Evolutionary conservation across 163 green algal genomes (phyloP).

Genomic region (Scenedesmus sp.): DNA sequence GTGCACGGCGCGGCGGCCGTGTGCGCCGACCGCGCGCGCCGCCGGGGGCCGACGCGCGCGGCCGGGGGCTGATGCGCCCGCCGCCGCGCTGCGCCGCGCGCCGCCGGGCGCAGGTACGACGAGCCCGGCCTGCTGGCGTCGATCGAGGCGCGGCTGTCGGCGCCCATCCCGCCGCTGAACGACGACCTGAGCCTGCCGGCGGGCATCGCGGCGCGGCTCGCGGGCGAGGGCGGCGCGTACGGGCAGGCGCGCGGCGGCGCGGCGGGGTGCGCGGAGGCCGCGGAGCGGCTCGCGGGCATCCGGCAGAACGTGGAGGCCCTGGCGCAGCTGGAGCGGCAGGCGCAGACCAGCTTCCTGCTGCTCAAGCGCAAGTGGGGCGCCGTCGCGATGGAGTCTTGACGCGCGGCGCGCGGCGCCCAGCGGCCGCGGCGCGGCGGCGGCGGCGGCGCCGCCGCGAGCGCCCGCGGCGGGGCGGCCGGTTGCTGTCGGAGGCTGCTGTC

Average conservation of each 20-base stretch:
- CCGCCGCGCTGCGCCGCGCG: neutral
- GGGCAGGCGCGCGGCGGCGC: constrained; percentile 10
- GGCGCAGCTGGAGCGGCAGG: constrained; percentile 71
- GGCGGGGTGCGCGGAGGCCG: neutral
- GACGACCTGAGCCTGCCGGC: constrained; percentile 73
- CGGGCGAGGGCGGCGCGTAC: neutral
- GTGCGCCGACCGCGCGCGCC: neutral
- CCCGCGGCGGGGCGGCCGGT: too few relatives aligned
- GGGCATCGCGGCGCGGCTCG: constrained; percentile 62
- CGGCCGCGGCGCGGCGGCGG: too few relatives aligned
- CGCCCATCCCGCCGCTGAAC: constrained; percentile 55
- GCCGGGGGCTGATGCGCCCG: neutral
- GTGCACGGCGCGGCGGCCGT: neutral
- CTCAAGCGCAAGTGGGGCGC: constrained; percentile 50
- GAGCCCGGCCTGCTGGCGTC: constrained; percentile 76
- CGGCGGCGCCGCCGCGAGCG: too few relatives aligned
- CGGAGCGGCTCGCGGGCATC: constrained; percentile 50
- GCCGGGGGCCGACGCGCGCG: too few relatives aligned
- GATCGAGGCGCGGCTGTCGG: constrained; percentile 73
- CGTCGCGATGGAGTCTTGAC: neutral
- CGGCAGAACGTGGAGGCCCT: constrained; percentile 67
- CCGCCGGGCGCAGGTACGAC: constrained; percentile 79
- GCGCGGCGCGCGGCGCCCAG: neutral
- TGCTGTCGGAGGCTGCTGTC: too few relatives aligned
- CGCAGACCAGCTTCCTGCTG: constrained; percentile 76